Base-by-base conservation (phyloP, 163 green algal genomes). In the Scenedesmus sp. region DNA sequence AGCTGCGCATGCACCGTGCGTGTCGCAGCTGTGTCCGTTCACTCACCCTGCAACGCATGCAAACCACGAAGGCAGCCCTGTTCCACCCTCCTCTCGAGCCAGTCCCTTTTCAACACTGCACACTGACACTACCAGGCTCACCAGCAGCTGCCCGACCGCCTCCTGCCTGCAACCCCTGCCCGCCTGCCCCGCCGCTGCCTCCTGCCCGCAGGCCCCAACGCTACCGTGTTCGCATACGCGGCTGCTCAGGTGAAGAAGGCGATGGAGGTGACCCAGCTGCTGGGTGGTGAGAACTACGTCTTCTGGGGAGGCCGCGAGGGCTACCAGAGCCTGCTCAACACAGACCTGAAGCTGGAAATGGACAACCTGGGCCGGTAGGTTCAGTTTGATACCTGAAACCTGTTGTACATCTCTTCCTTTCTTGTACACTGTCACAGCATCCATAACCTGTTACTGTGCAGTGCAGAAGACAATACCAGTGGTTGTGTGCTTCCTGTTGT, bases 291-390 rank as follows among this genome's bases (percentile, higher is more conserved):
- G n/a, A 95, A 95, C 84, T 98, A 94, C 72, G 94, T 97, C 56
- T 97, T 98, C 90, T 98, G 96, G 96, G 96, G 96, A 37, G 96
- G 95, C 7, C 92, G 94, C 3, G 80, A 88, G 88, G 96, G 96
- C 59, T 98, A 98, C 93, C 84, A 93, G 82, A 95, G 88, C 33
- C 91, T 98, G 70, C 92, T 97, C 35, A 98, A 97, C 94, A 98
- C 96, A 20, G 92, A 98, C 90, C 78, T 98, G 83, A 90, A 86
- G 13, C 81, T 93, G 35, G 96, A 98, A 88, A 81, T 96, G 68
- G 94, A 96, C 85, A 95, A 98, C 88, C 43, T 96, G 88, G 95
- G 87, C 0, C 46, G 81, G 80, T 96, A 68, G 43, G 81, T 26
- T 76, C n/a, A n/a, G n/a, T n/a, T n/a, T n/a, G n/a, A n/a, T n/a